Evolutionary conservation across 805 yeast genomes (phyloP), one percentile per base, ranked within the genome.

Genomic region (Dipodascus albidus): DNA sequence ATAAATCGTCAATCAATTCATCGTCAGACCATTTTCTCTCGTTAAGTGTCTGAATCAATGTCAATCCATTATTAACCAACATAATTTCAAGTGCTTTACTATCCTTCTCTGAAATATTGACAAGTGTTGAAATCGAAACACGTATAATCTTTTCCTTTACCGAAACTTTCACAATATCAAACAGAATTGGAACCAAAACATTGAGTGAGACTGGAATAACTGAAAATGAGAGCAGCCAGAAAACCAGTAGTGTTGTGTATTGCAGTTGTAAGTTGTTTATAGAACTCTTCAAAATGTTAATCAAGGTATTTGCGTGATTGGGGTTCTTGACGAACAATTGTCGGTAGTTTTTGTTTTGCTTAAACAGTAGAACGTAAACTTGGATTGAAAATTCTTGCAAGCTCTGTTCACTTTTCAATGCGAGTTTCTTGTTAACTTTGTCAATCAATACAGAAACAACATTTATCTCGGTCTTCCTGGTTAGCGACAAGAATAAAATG

Each of bases 1-100:
- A 73, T 60, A 93, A 77, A 66, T 89, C 97, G 19, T 72, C 73
- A 49, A 85, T 79, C 61, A 93, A 78, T 67, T 93, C 99, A 57
- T 87, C 93, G 67, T 93, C 99, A 3, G 95, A 85, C 83, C 96
- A 90, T 69, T 93, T 93, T 63, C 98, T 76, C 56, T 86, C 91
- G 59, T 81, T 78, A 61, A 93, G 76, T 54, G 82, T 79, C 60
- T 77, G 79, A 55, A 87, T 72, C 6, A 80, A 76, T 52, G 82
- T 77, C 55, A 87, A 74, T 2, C 95, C 93, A 60, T 85, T 85
- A 55, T 85, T 87, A 56, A 86, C 78, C 57, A 87, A 74, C 35
- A 85, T 66, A 48, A 88, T 74, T 52, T 84, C 78, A 61, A 90
- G 84, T 57, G 87, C 64, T 31, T 62, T 60, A 52, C 61, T 59